Percentiles rank a stretch among this genome's conserved stretches.
phyloP scores from a whole-genome alignment of 176 grass and related monocot genomes.

The Raddia guianensis region DNA sequence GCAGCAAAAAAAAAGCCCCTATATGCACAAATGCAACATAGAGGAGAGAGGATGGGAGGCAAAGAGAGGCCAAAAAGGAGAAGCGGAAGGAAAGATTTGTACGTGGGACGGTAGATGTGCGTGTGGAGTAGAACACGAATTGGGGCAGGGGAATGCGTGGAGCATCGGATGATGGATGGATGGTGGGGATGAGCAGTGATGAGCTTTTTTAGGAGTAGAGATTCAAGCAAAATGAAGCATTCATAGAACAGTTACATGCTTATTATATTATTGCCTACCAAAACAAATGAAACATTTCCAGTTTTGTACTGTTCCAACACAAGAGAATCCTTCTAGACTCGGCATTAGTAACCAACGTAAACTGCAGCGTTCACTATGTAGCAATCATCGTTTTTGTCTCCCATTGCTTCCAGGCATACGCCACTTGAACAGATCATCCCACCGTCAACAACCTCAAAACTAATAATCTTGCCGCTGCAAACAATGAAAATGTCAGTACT shows the following conservation, averaged over 20 bases:
- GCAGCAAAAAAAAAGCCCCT: no score
- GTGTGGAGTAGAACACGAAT: no score
- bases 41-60: no score
- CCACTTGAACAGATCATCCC: slow-evolving; percentile 95
- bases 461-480: slow-evolving; percentile 72
- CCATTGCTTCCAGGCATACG: slow-evolving; percentile 89
- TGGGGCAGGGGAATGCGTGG: no score
- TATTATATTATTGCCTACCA: neutral
- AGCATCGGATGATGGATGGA: no score
- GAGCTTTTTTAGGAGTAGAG: no score
- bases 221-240: neutral
- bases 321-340: neutral
- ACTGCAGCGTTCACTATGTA: slow-evolving; percentile 92
- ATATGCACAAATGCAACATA: no score
- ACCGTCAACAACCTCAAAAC: slow-evolving; percentile 76
- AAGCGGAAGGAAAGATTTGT: no score
- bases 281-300: neutral
- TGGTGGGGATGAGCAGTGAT: no score
- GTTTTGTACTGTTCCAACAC: neutral
- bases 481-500: slow-evolving; percentile 1
- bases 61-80: no score
- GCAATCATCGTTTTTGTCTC: slow-evolving; percentile 94
- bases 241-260: neutral
- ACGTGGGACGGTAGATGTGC: no score
- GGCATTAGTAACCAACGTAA: slow-evolving; percentile 66